phyloP scores from a whole-genome alignment of 2,329 filamentous ascomycete genomes.

The Cytospora paraplurivora region DNA sequence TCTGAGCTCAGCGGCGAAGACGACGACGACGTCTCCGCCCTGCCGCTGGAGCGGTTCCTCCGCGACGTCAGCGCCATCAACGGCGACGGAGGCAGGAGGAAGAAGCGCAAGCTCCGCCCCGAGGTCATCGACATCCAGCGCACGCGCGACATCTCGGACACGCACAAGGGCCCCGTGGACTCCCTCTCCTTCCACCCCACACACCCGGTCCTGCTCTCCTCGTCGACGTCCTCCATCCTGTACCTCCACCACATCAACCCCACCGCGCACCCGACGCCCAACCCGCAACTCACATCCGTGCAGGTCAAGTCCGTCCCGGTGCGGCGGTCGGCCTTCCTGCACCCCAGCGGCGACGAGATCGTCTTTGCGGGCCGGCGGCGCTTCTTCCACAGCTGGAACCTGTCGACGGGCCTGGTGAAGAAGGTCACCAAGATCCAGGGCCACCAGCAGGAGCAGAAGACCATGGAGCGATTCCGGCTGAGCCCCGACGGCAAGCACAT shows the following conservation, averaged over 20 bases:
- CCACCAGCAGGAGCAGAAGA: slow-evolving; percentile 78
- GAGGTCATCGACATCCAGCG: slow-evolving; percentile 90
- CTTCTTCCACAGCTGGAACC: slow-evolving; percentile 95
- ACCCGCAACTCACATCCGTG: slow-evolving; percentile 87
- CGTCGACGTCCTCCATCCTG: slow-evolving; percentile 81
- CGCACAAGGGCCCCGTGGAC: slow-evolving; percentile 76
- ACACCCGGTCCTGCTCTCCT: slow-evolving; percentile 86
- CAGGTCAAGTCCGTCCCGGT: slow-evolving; percentile 85
- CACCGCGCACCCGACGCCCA: slow-evolving; percentile 72
- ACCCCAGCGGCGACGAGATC: slow-evolving; percentile 72
- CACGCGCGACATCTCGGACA: slow-evolving; percentile 79
- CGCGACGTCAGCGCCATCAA: slow-evolving; percentile 72
- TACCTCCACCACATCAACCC: slow-evolving; percentile 88
- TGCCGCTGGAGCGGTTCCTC: slow-evolving; percentile 79
- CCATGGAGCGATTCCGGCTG: slow-evolving; percentile 87
- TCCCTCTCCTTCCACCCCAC: slow-evolving; percentile 88
- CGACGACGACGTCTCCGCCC: slow-evolving; percentile 64
- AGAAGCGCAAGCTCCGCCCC: slow-evolving; percentile 74
- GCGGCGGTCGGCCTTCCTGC: slow-evolving; percentile 78
- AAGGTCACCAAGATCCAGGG: slow-evolving; percentile 78
- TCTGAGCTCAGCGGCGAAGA: slow-evolving; percentile 45
- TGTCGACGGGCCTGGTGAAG: slow-evolving; percentile 77
- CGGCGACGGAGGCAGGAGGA: slow-evolving; percentile 49
- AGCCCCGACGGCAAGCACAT: slow-evolving; percentile 87
- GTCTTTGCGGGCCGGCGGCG: slow-evolving; percentile 85